These are phyloP conservation scores for Mycocentrospora acerina DNA, from an alignment of 2,329 filamentous ascomycete genomes.

Conservation along the genomic window DNA sequence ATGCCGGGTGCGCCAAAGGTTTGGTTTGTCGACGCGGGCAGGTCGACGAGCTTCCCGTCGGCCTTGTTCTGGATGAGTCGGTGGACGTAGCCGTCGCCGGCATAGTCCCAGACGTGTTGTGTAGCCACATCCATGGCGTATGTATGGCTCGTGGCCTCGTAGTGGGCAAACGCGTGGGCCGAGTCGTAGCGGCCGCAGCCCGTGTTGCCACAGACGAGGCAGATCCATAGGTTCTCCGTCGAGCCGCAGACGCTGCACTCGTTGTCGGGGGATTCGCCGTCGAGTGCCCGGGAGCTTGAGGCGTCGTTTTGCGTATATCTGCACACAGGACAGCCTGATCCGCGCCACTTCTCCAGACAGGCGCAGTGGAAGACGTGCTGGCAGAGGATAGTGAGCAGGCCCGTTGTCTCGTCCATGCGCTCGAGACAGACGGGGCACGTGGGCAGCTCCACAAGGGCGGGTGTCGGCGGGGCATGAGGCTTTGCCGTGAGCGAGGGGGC, in stretches of 20 bases:
- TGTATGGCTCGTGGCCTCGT: slow-evolving; percentile 83
- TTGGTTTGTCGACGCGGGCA: slow-evolving; percentile 59
- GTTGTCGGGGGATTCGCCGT: slow-evolving; percentile 57
- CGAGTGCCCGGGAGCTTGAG: slow-evolving; percentile 25
- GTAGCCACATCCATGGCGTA: slow-evolving; percentile 92
- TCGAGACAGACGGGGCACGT: slow-evolving; percentile 97
- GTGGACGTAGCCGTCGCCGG: slow-evolving; percentile 93
- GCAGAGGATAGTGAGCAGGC: slow-evolving; percentile 91
- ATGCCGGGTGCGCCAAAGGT: slow-evolving; percentile 31
- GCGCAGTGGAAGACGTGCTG: slow-evolving; percentile 98
- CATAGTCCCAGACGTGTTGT: slow-evolving; percentile 98
- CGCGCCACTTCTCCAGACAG: slow-evolving; percentile 94
- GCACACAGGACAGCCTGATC: slow-evolving; percentile 90
- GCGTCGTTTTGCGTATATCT: slow-evolving; percentile 74
- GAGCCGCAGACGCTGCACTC: slow-evolving; percentile 81
- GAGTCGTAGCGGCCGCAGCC: slow-evolving; percentile 94
- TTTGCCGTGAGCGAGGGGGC: slow-evolving; percentile 57
- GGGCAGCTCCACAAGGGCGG: slow-evolving; percentile 84
- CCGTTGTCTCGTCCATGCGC: slow-evolving; percentile 96
- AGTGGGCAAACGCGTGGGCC: slow-evolving; percentile 90
- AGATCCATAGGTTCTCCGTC: slow-evolving; percentile 87
- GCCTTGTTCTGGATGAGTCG: slow-evolving; percentile 91
- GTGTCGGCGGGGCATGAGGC: slow-evolving; percentile 72
- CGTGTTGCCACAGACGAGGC: slow-evolving; percentile 87
- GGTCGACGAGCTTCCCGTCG: slow-evolving; percentile 87